Evolutionary conservation across 2,329 filamentous ascomycete species (phyloP).

Genomic region (Sodiomyces alkalinus): DNA sequence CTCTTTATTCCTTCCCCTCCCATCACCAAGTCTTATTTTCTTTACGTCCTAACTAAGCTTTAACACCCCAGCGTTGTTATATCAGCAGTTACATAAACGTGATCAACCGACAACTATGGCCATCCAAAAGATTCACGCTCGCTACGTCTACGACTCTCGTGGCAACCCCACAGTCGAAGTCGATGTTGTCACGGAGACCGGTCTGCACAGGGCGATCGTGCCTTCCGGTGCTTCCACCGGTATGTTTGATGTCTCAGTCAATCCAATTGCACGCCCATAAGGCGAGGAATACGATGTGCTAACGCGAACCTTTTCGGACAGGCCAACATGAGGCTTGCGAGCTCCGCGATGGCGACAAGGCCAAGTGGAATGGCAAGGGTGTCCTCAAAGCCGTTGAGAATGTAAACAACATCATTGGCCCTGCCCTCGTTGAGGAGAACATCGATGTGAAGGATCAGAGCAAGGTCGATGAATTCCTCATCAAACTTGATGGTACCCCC

Average conservation of each 20-base stretch:
- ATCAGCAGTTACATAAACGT: too few relatives aligned
- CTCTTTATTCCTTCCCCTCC: too few relatives aligned
- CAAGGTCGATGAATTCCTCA: slow-evolving; percentile 72
- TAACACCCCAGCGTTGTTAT: too few relatives aligned
- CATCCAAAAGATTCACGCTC: slow-evolving; percentile 79
- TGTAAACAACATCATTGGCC: slow-evolving; percentile 69
- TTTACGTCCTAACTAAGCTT: too few relatives aligned
- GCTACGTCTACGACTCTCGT: slow-evolving; percentile 97
- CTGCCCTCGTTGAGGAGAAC: slow-evolving; percentile 67
- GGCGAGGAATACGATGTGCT: too few relatives aligned
- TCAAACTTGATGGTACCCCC: slow-evolving; percentile 66
- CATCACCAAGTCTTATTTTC: too few relatives aligned
- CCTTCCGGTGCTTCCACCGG: slow-evolving; percentile 85
- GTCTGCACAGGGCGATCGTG: slow-evolving; percentile 86
- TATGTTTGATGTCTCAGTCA: too few relatives aligned
- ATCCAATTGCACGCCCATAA: slow-evolving; percentile 10
- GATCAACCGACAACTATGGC: slow-evolving; percentile 55
- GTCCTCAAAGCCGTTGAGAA: slow-evolving; percentile 76
- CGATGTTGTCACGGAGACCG: slow-evolving; percentile 82
- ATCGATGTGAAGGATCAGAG: slow-evolving; percentile 79
- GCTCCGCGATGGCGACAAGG: slow-evolving; percentile 80
- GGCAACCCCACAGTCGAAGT: slow-evolving; percentile 96
- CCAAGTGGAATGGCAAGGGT: slow-evolving; percentile 77
- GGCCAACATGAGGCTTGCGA: slow-evolving; percentile 84
- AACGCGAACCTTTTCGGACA: slow-evolving; percentile 22